Percentiles rank a stretch among this genome's conserved stretches.
phyloP scores from a whole-genome alignment of 2,329 filamentous ascomycete species.

The Fusarium clavum region DNA sequence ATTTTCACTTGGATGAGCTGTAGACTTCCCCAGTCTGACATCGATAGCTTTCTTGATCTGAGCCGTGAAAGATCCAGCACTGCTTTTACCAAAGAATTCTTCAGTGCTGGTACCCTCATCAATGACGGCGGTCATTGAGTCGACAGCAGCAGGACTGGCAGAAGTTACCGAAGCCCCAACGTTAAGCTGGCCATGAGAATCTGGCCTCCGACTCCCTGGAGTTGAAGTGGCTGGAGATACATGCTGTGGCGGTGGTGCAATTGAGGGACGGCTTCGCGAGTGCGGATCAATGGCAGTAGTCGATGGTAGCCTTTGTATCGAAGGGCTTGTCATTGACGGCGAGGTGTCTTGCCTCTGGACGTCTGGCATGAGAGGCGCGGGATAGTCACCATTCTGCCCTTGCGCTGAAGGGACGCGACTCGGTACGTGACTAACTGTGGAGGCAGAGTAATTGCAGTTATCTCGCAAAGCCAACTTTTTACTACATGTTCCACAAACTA shows the following conservation, averaged over 20 bases:
- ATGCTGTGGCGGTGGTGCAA: slow-evolving; percentile 9
- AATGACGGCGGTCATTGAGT: slow-evolving; percentile 60
- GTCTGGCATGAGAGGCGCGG: not conserved
- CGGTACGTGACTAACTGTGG: not conserved
- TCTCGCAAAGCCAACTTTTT: slow-evolving; percentile 47
- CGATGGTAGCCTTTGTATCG: not conserved
- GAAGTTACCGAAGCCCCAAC: slow-evolving; percentile 31
- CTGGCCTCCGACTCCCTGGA: slow-evolving; percentile 18
- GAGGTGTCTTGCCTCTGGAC: not conserved
- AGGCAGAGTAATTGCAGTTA: slow-evolving; percentile 46
- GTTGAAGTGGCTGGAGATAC: slow-evolving; percentile 25
- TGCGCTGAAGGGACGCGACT: slow-evolving; percentile 3
- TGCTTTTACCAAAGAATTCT: slow-evolving; percentile 61
- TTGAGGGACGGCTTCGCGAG: not conserved
- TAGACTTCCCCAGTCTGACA: slow-evolving; percentile 39
- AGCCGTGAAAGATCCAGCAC: slow-evolving; percentile 59
- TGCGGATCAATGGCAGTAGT: not conserved
- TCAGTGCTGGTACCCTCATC: slow-evolving; percentile 55
- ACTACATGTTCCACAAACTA: slow-evolving; percentile 50
- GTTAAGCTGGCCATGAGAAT: slow-evolving; percentile 9
- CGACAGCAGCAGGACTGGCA: slow-evolving; percentile 50
- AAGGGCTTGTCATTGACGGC: not conserved
- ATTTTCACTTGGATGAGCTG: not conserved
- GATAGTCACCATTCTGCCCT: not conserved
- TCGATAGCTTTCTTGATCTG: slow-evolving; percentile 60